Percentiles rank a stretch among this genome's conserved stretches.
Conservation (phyloP, 1,139 yeast genomes). For the Blastobotrys indianensis region DNA sequence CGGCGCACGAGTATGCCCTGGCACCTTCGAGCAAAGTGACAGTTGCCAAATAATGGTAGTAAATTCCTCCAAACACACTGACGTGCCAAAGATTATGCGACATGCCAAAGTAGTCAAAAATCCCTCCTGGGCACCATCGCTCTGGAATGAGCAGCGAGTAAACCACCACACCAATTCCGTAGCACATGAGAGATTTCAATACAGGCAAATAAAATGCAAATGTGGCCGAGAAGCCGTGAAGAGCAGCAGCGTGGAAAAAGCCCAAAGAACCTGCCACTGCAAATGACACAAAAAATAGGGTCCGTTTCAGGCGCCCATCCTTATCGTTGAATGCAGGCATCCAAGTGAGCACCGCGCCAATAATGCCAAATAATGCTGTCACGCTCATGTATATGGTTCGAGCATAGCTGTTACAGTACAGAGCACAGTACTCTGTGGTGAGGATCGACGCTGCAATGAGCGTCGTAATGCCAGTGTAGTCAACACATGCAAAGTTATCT, state of each 20-base stretch:
- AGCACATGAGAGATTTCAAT: slow-evolving; percentile 62
- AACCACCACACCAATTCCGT: slow-evolving; percentile 74
- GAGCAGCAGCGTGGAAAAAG: slow-evolving; percentile 49
- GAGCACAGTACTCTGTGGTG: slow-evolving; percentile 75
- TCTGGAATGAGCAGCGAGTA: slow-evolving; percentile 90
- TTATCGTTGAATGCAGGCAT: slow-evolving; percentile 83
- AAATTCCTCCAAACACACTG: slow-evolving; percentile 78
- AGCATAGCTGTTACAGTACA: slow-evolving; percentile 54
- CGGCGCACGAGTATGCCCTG: slow-evolving; percentile 27
- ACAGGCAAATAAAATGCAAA: slow-evolving; percentile 56
- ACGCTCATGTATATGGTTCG: slow-evolving; percentile 49
- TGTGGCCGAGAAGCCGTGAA: slow-evolving; percentile 53
- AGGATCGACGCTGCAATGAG: slow-evolving; percentile 86
- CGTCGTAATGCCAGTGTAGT: slow-evolving; percentile 89
- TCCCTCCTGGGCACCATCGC: slow-evolving; percentile 51
- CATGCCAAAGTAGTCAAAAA: slow-evolving; percentile 72
- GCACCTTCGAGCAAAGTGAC: slow-evolving; percentile 57
- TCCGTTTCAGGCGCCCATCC: slow-evolving; percentile 72
- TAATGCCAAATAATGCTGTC: slow-evolving; percentile 59
- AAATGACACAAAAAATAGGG: slow-evolving; percentile 74
- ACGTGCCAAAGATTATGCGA: slow-evolving; percentile 95
- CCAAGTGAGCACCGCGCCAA: slow-evolving; percentile 84
- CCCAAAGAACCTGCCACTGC: slow-evolving; percentile 72
- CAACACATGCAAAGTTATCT: slow-evolving; percentile 82
- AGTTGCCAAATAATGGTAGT: slow-evolving; percentile 78